Base-by-base conservation (phyloP, 2,329 filamentous ascomycete species). In the Colletotrichum acutatum region DNA sequence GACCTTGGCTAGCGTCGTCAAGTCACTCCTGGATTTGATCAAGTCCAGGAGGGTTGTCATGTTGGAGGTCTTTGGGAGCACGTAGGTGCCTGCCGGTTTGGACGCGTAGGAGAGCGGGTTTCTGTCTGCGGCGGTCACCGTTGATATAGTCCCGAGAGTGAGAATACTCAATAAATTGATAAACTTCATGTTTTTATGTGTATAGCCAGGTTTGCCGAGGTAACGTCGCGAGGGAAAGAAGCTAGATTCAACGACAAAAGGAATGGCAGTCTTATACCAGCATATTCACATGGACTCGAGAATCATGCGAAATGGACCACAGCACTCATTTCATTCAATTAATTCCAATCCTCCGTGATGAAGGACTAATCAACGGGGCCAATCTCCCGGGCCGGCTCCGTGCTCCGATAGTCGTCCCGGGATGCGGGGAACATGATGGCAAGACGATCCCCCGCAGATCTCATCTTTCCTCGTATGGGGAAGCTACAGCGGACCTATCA, bases 21-120 rank as follows among this genome's bases (percentile, higher is more conserved):
- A 46, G 49, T 62, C 60, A 28, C 34, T 53, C 46, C 60, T 46
- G 1, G 69, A 65, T 11, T 66, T 68, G 7, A 68, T 26, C 8
- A 68, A 72, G 6, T 66, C 69, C 19, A 68, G 56, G 3, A 74
- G 54, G 3, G 68, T 68, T 2, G 32, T 68, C 3, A 46, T 26
- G 1, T 26, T 57, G 0, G 53, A 11, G 14, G 42, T 37, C 57
- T 58, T 66, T 14, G 54, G 46, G 22, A 28, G 9, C 3, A 57
- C 57, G 4, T 57, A 68, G 0, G 64, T 68, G 4, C 60, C 63
- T 9, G 57, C 64, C 5, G 68, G 64, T 53, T 56, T 68, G 3
- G 56, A 60, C 1, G 49, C 59, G 24, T 68, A 74, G 3, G 59
- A 37, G 0, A 68, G 59, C 14, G 28, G 72, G 12, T 42, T 37